phyloP scores from a whole-genome alignment of 2,329 filamentous ascomycete genomes.

The Fusarium falciforme region DNA sequence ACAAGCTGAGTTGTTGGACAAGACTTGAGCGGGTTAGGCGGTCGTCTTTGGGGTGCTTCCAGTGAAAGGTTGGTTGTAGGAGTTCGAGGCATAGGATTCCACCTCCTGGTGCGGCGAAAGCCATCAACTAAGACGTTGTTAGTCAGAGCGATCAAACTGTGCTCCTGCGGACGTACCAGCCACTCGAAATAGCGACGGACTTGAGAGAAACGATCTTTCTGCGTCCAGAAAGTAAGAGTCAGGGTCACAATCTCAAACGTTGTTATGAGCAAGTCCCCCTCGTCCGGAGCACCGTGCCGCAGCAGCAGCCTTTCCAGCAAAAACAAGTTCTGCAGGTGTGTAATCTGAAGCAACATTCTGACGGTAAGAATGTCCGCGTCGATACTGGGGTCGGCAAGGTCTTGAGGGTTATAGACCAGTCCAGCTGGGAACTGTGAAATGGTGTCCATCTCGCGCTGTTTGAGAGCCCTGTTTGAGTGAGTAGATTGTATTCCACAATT shows the following conservation, averaged over 20 bases:
- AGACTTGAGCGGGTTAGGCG: conserved; percentile 55
- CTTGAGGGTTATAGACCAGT: background rate
- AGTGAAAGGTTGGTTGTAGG: conserved; percentile 49
- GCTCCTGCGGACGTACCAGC: background rate
- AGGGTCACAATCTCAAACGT: conserved; percentile 16
- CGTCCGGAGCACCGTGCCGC: conserved; percentile 6
- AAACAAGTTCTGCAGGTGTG: conserved; percentile 18
- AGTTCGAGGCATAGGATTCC: conserved; percentile 63
- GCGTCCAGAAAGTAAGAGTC: conserved; percentile 17
- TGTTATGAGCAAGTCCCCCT: conserved; percentile 13
- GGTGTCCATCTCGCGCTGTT: background rate
- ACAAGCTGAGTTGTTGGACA: conserved; percentile 62
- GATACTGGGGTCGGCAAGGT: background rate
- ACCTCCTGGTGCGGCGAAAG: conserved; percentile 59
- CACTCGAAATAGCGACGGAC: conserved; percentile 18
- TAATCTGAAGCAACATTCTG: conserved; percentile 8
- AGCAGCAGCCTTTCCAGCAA: conserved; percentile 19
- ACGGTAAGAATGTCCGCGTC: background rate
- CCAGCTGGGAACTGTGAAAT: conserved; percentile 4
- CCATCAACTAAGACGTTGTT: conserved; percentile 59
- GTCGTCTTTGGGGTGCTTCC: conserved; percentile 17
- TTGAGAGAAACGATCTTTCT: conserved; percentile 17
- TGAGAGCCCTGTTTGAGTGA: conserved; percentile 10
- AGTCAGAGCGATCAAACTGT: conserved; percentile 49
- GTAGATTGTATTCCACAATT: background rate